Conservation (phyloP, 805 yeast genomes). For the Saccharomycopsis synnaedendra region DNA sequence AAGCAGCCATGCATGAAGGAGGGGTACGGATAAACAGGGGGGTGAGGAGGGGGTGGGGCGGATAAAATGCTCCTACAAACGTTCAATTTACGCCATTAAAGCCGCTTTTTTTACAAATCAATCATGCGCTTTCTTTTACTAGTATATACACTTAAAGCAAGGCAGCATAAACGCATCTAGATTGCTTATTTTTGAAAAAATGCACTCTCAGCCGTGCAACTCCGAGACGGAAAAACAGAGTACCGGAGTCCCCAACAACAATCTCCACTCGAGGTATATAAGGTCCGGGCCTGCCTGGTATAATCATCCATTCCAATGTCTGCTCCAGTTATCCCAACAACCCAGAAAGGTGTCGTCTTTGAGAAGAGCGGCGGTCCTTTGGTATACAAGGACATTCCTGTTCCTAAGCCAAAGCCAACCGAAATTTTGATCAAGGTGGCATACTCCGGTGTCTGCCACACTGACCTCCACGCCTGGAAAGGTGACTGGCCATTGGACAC, state of each 20-base stretch:
- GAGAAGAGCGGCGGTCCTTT: slow-evolving; percentile 56
- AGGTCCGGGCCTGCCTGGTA: neutral
- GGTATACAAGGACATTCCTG: slow-evolving; percentile 62
- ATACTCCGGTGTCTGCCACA: slow-evolving; percentile 90
- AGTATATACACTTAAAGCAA: neutral
- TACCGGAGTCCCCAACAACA: neutral
- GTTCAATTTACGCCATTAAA: too few relatives aligned
- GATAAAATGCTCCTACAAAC: too few relatives aligned
- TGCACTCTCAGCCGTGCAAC: neutral
- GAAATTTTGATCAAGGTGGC: slow-evolving; percentile 73
- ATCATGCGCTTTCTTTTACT: too few relatives aligned
- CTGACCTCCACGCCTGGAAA: slow-evolving; percentile 88
- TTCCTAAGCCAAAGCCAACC: slow-evolving; percentile 66
- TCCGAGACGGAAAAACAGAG: neutral
- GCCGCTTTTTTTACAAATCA: too few relatives aligned
- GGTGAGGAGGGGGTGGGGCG: too few relatives aligned
- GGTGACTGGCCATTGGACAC: slow-evolving; percentile 85
- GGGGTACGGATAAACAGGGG: too few relatives aligned
- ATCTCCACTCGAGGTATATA: neutral
- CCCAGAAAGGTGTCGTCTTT: slow-evolving; percentile 64
- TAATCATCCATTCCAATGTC: slow-evolving; percentile 19
- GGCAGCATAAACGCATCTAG: neutral
- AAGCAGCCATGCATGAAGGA: too few relatives aligned
- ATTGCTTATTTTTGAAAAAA: neutral
- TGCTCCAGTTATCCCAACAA: slow-evolving; percentile 36